phyloP scores from a whole-genome alignment of 108 stramenopile genomes.

The Fistulifera pelliculosa region DNA sequence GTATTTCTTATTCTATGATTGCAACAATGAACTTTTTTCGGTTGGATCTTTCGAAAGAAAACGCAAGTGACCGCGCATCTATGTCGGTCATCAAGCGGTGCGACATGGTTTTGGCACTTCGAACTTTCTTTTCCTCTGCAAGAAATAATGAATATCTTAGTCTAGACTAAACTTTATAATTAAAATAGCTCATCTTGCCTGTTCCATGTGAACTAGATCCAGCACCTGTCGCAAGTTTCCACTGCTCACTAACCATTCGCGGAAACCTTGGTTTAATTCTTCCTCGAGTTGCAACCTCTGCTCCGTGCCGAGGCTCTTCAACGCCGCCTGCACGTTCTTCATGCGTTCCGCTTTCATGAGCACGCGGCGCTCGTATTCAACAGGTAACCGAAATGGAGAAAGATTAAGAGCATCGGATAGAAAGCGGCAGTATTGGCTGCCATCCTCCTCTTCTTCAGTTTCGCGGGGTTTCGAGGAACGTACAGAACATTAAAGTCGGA shows the following conservation, averaged over 20 bases:
- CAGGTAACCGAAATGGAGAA: slow-evolving; percentile 77
- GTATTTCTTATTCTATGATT: no score
- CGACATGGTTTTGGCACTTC: no score
- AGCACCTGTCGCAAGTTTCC: slow-evolving; percentile 89
- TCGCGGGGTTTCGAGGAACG: slow-evolving; percentile 57
- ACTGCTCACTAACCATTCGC: slow-evolving; percentile 87
- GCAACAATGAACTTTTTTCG: no score
- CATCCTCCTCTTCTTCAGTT: slow-evolving; percentile 18
- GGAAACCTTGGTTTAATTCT: slow-evolving; percentile 71
- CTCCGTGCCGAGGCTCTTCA: slow-evolving; percentile 51
- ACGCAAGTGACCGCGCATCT: no score
- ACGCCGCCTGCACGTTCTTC: slow-evolving; percentile 52
- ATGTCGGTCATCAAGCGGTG: no score
- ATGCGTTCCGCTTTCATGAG: slow-evolving; percentile 69
- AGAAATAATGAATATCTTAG: no score
- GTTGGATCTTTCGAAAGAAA: no score
- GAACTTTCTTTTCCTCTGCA: no score
- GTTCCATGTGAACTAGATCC: slow-evolving; percentile 83
- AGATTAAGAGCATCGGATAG: slow-evolving; percentile 64
- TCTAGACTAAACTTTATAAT: no score
- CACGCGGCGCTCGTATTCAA: slow-evolving; percentile 72
- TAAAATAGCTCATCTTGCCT: slow-evolving; percentile 13
- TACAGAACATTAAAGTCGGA: slow-evolving; percentile 70
- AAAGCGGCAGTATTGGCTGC: slow-evolving; percentile 72
- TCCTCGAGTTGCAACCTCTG: slow-evolving; percentile 62